Evolutionary conservation across 2,329 filamentous ascomycete genomes (phyloP).

Genomic region (Pseudocercospora musae): DNA sequence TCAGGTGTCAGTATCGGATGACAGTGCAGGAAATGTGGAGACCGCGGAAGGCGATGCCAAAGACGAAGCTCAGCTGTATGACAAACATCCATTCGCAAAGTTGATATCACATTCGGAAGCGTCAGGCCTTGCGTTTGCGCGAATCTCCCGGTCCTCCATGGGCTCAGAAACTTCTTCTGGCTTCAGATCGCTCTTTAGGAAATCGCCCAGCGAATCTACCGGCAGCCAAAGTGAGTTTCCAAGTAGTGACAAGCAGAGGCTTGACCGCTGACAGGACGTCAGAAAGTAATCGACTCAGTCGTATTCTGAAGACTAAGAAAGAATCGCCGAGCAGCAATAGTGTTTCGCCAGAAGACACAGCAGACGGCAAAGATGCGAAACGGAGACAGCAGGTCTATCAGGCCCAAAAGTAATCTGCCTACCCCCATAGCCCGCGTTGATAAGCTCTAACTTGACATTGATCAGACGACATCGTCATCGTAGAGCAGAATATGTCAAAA

Average conservation of each 20-base stretch:
- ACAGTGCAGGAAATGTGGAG: background rate
- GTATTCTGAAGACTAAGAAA: slow-evolving; percentile 6
- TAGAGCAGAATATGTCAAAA: slow-evolving; percentile 24
- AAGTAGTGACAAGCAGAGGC: background rate
- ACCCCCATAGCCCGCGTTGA: background rate
- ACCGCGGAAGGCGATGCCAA: background rate
- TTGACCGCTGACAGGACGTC: background rate
- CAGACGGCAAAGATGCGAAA: slow-evolving; percentile 12
- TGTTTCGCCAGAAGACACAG: slow-evolving; percentile 1
- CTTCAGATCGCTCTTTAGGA: slow-evolving; percentile 15
- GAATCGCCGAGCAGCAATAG: background rate
- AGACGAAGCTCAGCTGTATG: background rate
- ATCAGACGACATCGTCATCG: slow-evolving; percentile 27
- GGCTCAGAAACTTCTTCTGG: background rate
- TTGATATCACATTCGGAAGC: background rate
- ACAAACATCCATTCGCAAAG: background rate
- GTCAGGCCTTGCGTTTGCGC: background rate
- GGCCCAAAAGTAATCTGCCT: slow-evolving; percentile 24
- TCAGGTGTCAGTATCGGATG: background rate
- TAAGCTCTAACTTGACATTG: background rate
- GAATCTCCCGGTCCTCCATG: background rate
- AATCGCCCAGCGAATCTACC: background rate
- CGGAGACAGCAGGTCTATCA: slow-evolving; percentile 28
- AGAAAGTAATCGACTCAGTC: slow-evolving; percentile 10
- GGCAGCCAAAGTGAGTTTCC: background rate